phyloP scores from a whole-genome alignment of 345 rosid species.

The Lumnitzera littorea region DNA sequence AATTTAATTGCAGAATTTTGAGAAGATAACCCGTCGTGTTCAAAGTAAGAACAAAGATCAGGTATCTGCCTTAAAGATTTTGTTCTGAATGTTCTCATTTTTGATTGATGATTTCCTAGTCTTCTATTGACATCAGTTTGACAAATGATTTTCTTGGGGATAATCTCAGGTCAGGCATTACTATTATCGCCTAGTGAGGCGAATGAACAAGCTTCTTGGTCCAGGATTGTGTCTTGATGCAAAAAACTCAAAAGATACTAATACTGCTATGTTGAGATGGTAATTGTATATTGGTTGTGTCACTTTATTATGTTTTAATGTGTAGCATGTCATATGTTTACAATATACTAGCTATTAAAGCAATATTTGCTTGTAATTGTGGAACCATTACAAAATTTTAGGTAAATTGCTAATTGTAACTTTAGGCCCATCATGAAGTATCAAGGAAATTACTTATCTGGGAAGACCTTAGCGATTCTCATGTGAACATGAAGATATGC shows the following conservation, averaged over 20 bases:
- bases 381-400: no score
- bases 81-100: slow-evolving; percentile 1
- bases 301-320: neutral
- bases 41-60: slow-evolving; percentile 99
- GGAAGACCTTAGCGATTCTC: no score
- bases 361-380: neutral
- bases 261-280: slow-evolving; percentile 99
- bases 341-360: neutral
- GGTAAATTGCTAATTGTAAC: no score
- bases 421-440: no score
- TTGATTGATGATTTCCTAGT: slow-evolving; percentile 3
- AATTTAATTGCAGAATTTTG: slow-evolving; percentile 66
- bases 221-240: slow-evolving; percentile 92
- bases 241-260: slow-evolving; percentile 94
- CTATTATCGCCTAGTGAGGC: slow-evolving; percentile 93
- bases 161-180: slow-evolving; percentile 91
- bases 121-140: no score
- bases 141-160: neutral
- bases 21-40: slow-evolving; percentile 91
- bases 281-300: slow-evolving; percentile 16
- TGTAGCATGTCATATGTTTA: neutral
- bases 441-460: no score
- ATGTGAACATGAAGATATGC: neutral
- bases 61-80: slow-evolving; percentile 35
- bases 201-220: slow-evolving; percentile 96